Evolutionary conservation across 768 basidiomycete species (phyloP).

Genomic region (Cubamyces lactineus): DNA sequence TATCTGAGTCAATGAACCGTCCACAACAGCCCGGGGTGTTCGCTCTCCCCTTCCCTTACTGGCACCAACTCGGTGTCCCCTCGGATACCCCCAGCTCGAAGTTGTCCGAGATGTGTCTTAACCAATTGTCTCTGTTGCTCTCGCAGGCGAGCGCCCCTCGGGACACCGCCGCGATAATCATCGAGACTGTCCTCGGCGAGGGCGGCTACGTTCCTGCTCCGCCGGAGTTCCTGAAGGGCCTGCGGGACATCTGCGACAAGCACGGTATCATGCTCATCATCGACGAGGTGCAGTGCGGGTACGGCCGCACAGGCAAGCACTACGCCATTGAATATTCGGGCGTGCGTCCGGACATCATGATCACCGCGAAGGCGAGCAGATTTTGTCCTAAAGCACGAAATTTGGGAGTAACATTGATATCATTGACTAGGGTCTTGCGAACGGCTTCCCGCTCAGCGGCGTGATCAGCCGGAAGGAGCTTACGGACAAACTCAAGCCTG

Average conservation of each 20-base stretch:
- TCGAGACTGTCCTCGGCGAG: constrained; percentile 94
- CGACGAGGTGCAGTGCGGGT: constrained; percentile 91
- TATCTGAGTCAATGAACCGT: not conserved
- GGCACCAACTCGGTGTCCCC: constrained; percentile 78
- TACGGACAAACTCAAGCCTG: constrained; percentile 76
- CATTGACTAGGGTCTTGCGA: constrained; percentile 68
- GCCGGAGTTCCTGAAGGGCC: constrained; percentile 72
- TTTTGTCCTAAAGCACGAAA: not conserved
- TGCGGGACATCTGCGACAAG: constrained; percentile 85
- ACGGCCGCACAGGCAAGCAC: constrained; percentile 82
- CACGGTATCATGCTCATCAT: constrained; percentile 83
- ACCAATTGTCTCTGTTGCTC: constrained; percentile 80
- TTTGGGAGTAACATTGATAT: not conserved
- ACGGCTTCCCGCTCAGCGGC: constrained; percentile 92
- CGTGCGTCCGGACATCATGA: constrained; percentile 85
- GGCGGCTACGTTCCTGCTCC: constrained; percentile 95
- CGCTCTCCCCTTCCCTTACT: constrained; percentile 85
- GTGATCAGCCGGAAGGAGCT: constrained; percentile 80
- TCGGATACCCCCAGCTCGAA: constrained; percentile 56
- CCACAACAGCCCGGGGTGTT: constrained; percentile 77
- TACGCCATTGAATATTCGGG: constrained; percentile 85
- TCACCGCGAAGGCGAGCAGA: constrained; percentile 78
- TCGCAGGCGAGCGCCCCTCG: constrained; percentile 78
- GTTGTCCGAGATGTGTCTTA: constrained; percentile 65
- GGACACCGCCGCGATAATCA: constrained; percentile 91